A percentile compares a stretch with the other conserved stretches of the same genome.
phyloP scores from a whole-genome alignment of 2,329 filamentous ascomycete species.

The Botrytis byssoidea region DNA sequence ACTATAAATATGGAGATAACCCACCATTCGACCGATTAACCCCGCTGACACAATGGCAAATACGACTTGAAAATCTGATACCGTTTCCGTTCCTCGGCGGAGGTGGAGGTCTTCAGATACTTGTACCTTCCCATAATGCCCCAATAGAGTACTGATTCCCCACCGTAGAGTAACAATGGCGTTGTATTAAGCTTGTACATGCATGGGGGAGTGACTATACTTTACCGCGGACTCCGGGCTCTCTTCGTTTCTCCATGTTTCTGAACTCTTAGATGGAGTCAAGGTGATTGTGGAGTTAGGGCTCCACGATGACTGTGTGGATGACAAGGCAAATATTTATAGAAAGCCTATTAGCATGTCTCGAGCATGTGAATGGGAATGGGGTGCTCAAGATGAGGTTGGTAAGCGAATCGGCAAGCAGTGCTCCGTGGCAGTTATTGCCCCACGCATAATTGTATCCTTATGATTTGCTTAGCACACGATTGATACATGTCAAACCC shows the following conservation, averaged over 20 bases:
- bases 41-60: not conserved
- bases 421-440: not conserved
- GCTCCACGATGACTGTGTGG: not conserved
- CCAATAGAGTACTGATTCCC: not conserved
- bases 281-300: not conserved
- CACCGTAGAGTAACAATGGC: not conserved
- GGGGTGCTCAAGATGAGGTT: not conserved
- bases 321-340: not conserved
- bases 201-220: not conserved
- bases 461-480: not conserved
- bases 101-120: not conserved
- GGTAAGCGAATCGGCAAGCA: not conserved
- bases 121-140: not conserved
- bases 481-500: not conserved
- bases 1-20: not conserved
- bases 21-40: not conserved
- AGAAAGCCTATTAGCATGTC: not conserved
- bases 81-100: not conserved
- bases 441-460: not conserved
- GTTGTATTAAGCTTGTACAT: not conserved
- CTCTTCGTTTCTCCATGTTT: not conserved
- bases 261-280: not conserved
- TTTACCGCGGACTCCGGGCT: not conserved
- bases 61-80: not conserved
- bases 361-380: not conserved